Evolutionary conservation across 306 rosid species (phyloP).

Genomic region (Castanea sativa): DNA sequence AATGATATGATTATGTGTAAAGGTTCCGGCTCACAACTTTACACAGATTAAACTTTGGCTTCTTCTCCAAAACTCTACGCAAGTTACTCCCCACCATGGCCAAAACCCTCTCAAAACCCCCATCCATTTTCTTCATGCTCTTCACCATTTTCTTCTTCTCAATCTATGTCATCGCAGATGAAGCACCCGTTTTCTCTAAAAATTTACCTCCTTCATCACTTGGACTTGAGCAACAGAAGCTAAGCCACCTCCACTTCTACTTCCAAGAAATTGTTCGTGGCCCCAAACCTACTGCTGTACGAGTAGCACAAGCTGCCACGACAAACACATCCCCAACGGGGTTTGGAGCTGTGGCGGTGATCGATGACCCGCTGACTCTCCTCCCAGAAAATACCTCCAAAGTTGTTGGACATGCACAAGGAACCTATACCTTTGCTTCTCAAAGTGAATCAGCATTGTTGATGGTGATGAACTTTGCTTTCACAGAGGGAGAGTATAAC

Average conservation of each 20-base stretch:
- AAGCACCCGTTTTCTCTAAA: too few relatives aligned
- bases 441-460: constrained; percentile 33
- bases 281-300: constrained; percentile 37
- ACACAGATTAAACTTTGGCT: neutral
- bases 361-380: constrained; percentile 46
- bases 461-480: constrained; percentile 34
- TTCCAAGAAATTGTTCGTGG: constrained; percentile 56
- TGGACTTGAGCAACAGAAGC: too few relatives aligned
- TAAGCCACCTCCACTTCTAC: constrained; percentile 31
- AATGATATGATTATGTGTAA: neutral
- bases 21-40: neutral
- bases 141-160: too few relatives aligned
- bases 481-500: constrained; percentile 38
- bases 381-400: constrained; percentile 37
- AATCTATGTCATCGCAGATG: too few relatives aligned
- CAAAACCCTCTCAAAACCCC: constrained; percentile 33
- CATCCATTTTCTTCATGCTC: constrained; percentile 19
- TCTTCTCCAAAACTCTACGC: neutral
- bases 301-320: constrained; percentile 33
- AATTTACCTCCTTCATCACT: too few relatives aligned
- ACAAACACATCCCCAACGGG: constrained; percentile 30
- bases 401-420: constrained; percentile 54
- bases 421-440: constrained; percentile 39
- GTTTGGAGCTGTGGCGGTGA: constrained; percentile 38
- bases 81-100: constrained; percentile 16